phyloP scores from a whole-genome alignment of 73 alveolate genomes.

The Loxodes magnus region DNA sequence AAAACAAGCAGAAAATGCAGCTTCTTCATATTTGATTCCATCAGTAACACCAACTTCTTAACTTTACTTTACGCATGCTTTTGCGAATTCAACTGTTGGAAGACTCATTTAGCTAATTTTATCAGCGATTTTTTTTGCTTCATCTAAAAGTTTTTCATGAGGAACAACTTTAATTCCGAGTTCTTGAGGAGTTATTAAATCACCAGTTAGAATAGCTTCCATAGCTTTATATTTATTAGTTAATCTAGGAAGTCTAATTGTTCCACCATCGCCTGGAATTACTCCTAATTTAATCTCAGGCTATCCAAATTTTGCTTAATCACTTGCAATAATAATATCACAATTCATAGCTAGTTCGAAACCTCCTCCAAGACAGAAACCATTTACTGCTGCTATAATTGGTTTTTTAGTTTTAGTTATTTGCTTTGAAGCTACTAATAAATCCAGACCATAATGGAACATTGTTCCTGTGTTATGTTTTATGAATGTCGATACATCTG shows the following conservation, averaged over 20 bases:
- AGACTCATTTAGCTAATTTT: constrained; percentile 37
- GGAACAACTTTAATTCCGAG: constrained; percentile 38
- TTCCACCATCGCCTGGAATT: constrained; percentile 86
- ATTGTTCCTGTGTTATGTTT: constrained; percentile 36
- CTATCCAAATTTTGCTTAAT: constrained; percentile 70
- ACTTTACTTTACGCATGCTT: constrained; percentile 41
- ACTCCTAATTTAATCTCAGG: constrained; percentile 81
- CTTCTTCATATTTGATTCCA: constrained; percentile 32
- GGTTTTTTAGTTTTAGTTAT: constrained; percentile 65
- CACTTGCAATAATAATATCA: constrained; percentile 72
- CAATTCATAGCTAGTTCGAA: constrained; percentile 83
- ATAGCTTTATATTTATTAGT: constrained; percentile 79
- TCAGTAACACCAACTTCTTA: constrained; percentile 14
- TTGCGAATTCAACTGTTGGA: constrained; percentile 45
- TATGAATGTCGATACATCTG: constrained; percentile 23
- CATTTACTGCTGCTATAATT: constrained; percentile 81
- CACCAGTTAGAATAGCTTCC: constrained; percentile 70
- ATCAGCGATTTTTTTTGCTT: constrained; percentile 39
- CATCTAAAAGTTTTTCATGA: constrained; percentile 31
- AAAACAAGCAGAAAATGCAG: constrained; percentile 20
- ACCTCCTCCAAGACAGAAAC: constrained; percentile 90
- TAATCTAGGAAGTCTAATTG: constrained; percentile 64
- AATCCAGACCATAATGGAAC: constrained; percentile 43
- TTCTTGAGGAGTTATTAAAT: constrained; percentile 53
- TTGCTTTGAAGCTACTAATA: too few species aligned